Conservation (phyloP, 1,284 basidiomycete genomes). For the Mrakiaceae sp. region DNA sequence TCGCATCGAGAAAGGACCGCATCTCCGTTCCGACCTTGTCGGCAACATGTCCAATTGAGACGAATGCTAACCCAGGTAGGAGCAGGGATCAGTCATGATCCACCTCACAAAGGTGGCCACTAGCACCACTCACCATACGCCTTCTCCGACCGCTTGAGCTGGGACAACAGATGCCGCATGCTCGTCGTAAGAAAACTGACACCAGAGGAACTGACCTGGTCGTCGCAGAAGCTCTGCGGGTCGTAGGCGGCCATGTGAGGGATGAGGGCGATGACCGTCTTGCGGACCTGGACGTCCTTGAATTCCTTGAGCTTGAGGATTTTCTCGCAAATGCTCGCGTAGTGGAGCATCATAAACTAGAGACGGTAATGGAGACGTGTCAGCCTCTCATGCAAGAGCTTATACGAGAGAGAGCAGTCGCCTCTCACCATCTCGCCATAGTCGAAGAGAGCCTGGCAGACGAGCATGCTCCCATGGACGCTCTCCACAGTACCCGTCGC, state of each 20-base stretch:
- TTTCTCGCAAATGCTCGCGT: conserved; percentile 77
- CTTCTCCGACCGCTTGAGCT: conserved; percentile 83
- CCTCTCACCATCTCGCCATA: conserved; percentile 76
- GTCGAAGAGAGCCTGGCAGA: conserved; percentile 80
- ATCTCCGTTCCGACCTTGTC: conserved; percentile 86
- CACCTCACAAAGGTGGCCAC: conserved; percentile 5
- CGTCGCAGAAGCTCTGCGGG: conserved; percentile 75
- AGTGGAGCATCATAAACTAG: conserved; percentile 88
- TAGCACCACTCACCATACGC: conserved; percentile 54
- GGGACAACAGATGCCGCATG: conserved; percentile 79
- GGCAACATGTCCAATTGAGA: conserved; percentile 92
- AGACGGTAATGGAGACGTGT: conserved; percentile 19
- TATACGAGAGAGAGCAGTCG: neutral
- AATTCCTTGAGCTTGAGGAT: conserved; percentile 82
- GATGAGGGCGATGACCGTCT: conserved; percentile 87
- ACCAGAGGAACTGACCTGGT: conserved; percentile 39
- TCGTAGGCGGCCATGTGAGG: conserved; percentile 91
- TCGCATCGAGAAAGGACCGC: conserved; percentile 88
- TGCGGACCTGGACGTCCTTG: conserved; percentile 72
- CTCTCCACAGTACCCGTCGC: conserved; percentile 66
- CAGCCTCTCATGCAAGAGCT: conserved; percentile 4
- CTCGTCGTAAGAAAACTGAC: conserved; percentile 34
- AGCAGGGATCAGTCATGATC: neutral
- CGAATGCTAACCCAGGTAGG: conserved; percentile 52
- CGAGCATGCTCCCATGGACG: conserved; percentile 86